Conservation (phyloP, 1,284 basidiomycete genomes). For the Sporisorium iseilematis-ciliati region DNA sequence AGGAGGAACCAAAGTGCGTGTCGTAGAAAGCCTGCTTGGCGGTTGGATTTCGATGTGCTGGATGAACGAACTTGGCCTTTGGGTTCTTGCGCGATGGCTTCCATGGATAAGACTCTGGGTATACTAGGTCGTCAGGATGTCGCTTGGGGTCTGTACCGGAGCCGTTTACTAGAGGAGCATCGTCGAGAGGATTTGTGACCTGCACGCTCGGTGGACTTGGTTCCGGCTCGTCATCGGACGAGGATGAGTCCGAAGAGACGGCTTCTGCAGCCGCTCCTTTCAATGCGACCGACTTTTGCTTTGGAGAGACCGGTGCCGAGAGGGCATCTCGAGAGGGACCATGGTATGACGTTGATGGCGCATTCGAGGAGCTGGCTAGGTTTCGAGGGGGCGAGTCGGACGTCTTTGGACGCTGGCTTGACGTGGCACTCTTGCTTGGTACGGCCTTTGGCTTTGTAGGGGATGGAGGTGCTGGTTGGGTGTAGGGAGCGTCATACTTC, state of each 20-base stretch:
- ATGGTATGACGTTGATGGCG: too few relatives aligned
- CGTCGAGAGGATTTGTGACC: neutral
- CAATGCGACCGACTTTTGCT: neutral
- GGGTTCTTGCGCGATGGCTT: slow-evolving; percentile 29
- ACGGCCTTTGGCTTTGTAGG: neutral
- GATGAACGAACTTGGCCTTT: slow-evolving; percentile 31
- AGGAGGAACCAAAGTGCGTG: slow-evolving; percentile 54
- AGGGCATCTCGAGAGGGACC: neutral
- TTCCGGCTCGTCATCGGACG: slow-evolving; percentile 19
- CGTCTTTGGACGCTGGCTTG: slow-evolving; percentile 3
- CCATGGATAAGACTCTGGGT: slow-evolving; percentile 38
- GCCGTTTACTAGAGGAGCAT: neutral
- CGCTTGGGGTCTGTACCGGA: neutral
- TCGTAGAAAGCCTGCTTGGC: slow-evolving; percentile 63
- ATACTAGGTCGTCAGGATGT: slow-evolving; percentile 46
- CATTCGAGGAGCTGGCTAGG: neutral
- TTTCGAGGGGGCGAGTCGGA: neutral
- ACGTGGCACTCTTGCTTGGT: neutral
- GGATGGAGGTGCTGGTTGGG: slow-evolving; percentile 5
- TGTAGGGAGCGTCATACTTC: slow-evolving; percentile 25
- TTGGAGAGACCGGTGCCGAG: slow-evolving; percentile 23
- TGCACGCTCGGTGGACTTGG: slow-evolving; percentile 1
- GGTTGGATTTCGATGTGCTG: slow-evolving; percentile 56
- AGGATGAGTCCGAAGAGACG: slow-evolving; percentile 22
- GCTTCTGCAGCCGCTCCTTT: neutral